Percentiles rank a stretch among this genome's conserved stretches.
phyloP scores from a whole-genome alignment of 257 asterid genomes.

The Solanum medicagineum region DNA sequence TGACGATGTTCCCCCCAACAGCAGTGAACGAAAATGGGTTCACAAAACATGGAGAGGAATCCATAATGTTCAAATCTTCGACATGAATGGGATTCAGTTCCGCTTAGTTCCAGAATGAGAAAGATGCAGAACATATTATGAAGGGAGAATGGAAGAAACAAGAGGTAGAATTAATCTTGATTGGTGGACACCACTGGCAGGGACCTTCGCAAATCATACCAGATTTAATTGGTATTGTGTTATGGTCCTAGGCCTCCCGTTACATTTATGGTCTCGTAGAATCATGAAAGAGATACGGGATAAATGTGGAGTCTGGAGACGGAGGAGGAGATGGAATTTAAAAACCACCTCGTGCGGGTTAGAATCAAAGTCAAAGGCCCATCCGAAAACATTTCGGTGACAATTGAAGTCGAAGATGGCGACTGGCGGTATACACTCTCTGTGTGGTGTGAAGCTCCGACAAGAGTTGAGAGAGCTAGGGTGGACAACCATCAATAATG shows the following conservation, averaged over 20 bases:
- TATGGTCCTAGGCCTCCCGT: too few relatives aligned
- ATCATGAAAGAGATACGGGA: neutral
- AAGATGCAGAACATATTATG: neutral
- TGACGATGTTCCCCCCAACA: too few relatives aligned
- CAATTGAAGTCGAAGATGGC: neutral
- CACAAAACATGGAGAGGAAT: too few relatives aligned
- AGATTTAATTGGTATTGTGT: neutral
- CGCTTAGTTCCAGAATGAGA: neutral
- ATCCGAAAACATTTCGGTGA: neutral
- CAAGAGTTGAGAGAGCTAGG: neutral
- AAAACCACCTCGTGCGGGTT: neutral
- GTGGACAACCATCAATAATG: neutral
- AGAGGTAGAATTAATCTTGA: neutral
- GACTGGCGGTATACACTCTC: neutral
- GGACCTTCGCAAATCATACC: neutral
- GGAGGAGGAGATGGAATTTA: too few relatives aligned
- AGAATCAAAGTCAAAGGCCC: neutral
- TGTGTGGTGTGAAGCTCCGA: neutral
- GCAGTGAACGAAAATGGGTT: too few relatives aligned
- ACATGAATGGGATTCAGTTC: too few relatives aligned
- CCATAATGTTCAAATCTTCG: neutral
- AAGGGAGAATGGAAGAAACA: neutral
- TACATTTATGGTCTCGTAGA: neutral
- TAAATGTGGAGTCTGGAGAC: neutral
- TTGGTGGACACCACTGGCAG: neutral